A percentile compares a stretch with the other conserved stretches of the same genome.
phyloP scores from a whole-genome alignment of 257 asterid species.

The Solanum peruvianum region DNA sequence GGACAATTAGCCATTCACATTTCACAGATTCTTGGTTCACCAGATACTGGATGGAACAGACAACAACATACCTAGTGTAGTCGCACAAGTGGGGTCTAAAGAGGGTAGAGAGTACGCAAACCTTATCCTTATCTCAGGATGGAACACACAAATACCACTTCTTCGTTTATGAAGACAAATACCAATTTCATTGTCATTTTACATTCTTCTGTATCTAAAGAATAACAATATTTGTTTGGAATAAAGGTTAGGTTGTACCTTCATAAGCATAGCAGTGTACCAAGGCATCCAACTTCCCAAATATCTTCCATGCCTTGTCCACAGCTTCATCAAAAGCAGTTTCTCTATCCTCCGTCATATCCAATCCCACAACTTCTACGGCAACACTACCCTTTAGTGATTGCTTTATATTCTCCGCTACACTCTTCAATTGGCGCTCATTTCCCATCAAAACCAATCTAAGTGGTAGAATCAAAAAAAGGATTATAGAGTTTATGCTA shows the following conservation, averaged over 20 bases:
- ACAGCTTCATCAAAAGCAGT: conserved; percentile 54
- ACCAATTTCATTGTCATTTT: neutral
- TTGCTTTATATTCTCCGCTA: conserved; percentile 38
- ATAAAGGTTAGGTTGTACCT: conserved; percentile 25
- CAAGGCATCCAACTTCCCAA: conserved; percentile 67
- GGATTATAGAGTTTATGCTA: neutral
- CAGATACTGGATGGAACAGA: neutral
- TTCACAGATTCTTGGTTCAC: neutral
- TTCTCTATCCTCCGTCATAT: conserved; percentile 63
- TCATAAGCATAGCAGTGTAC: conserved; percentile 75
- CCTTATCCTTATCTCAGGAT: neutral
- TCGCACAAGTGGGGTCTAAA: neutral
- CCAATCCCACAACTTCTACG: conserved; percentile 52
- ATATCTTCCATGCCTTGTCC: conserved; percentile 35
- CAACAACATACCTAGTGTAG: neutral
- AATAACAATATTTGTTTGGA: neutral
- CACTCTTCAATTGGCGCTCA: conserved; percentile 38
- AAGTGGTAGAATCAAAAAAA: neutral
- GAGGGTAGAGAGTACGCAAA: neutral
- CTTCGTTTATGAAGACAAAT: neutral
- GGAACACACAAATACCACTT: neutral
- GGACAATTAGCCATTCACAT: neutral
- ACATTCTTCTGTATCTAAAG: neutral
- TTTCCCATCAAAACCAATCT: conserved; percentile 82
- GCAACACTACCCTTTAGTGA: conserved; percentile 32